Conservation (phyloP, 2,329 filamentous ascomycete species). For the Calonectria henricotiae region DNA sequence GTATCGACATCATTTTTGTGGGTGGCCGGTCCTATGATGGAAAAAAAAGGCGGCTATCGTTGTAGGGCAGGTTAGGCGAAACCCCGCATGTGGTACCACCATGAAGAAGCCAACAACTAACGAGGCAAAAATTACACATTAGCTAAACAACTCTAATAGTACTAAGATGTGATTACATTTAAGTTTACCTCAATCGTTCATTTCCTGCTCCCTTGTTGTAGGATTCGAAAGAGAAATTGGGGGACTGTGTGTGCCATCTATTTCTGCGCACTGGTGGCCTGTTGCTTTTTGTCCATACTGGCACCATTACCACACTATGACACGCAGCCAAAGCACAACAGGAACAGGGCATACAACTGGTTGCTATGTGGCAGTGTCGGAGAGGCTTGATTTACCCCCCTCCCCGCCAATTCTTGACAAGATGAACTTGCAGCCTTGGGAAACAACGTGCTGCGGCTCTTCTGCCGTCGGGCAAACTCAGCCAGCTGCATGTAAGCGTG, state of each 20-base stretch:
- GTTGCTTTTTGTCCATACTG: not conserved
- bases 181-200: too few species aligned
- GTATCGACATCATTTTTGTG: not conserved
- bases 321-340: not conserved
- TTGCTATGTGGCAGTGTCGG: slow-evolving; percentile 15
- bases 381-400: slow-evolving; percentile 1
- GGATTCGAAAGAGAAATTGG: too few species aligned
- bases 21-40: not conserved
- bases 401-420: not conserved
- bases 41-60: not conserved
- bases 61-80: slow-evolving; percentile 18
- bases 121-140: too few species aligned
- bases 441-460: slow-evolving; percentile 8
- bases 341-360: slow-evolving; percentile 4
- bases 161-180: too few species aligned
- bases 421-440: slow-evolving; percentile 6
- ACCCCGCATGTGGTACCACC: too few species aligned
- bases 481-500: slow-evolving; percentile 14
- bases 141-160: too few species aligned
- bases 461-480: not conserved
- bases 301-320: not conserved
- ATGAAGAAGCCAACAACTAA: too few species aligned
- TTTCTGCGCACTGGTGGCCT: too few species aligned
- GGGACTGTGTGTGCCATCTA: too few species aligned
- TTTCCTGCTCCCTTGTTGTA: too few species aligned